phyloP scores from a whole-genome alignment of 495 filamentous ascomycete genomes.

The Cercophora newfieldiana region DNA sequence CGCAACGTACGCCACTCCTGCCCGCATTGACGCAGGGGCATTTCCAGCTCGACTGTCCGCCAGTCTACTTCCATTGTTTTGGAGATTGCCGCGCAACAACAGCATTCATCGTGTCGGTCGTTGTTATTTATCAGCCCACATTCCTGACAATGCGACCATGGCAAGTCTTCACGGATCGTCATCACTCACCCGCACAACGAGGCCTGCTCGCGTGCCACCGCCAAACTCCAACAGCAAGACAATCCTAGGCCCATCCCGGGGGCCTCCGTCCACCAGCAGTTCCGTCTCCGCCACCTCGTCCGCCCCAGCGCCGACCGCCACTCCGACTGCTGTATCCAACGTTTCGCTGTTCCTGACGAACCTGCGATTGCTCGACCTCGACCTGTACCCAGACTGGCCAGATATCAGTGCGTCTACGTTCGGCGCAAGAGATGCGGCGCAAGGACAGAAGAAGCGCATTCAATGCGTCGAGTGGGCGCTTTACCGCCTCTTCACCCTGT shows the following conservation, averaged over 20 bases:
- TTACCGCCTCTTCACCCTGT: constrained; percentile 77
- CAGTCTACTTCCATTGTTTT: background rate
- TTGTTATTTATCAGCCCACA: background rate
- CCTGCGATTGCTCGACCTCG: constrained; percentile 74
- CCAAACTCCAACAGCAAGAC: constrained; percentile 26
- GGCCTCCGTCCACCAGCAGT: constrained; percentile 15
- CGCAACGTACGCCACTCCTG: constrained; percentile 9
- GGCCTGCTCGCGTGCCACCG: constrained; percentile 23
- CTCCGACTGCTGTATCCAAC: constrained; percentile 26
- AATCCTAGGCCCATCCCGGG: constrained; percentile 17
- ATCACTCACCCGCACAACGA: constrained; percentile 23
- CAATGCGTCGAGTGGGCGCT: constrained; percentile 81
- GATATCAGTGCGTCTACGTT: constrained; percentile 64
- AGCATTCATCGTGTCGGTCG: background rate
- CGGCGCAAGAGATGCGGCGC: constrained; percentile 61
- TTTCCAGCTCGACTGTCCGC: background rate
- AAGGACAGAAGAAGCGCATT: constrained; percentile 76
- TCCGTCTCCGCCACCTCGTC: constrained; percentile 8
- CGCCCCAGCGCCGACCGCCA: constrained; percentile 11
- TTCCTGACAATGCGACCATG: constrained; percentile 33
- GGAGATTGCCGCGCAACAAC: background rate
- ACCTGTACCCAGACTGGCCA: constrained; percentile 76
- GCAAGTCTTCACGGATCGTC: constrained; percentile 27
- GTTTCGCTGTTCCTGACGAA: constrained; percentile 73
- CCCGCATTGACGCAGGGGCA: background rate